Evolutionary conservation across 2,329 filamentous ascomycete genomes (phyloP).

Genomic region (Thelonectria discophora): DNA sequence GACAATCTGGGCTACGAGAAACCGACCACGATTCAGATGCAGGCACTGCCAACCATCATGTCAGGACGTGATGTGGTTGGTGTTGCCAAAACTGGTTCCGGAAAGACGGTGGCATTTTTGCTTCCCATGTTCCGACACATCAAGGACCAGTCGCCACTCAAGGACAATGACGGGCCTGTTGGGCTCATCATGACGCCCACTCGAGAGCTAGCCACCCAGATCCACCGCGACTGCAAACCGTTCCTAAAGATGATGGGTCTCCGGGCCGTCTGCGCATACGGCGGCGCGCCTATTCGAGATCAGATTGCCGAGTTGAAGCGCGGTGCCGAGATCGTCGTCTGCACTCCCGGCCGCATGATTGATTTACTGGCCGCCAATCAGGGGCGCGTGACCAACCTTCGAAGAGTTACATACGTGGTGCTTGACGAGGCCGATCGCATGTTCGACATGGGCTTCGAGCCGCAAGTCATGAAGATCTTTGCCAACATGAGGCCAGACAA

Average conservation of each 20-base stretch:
- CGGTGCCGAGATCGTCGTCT: conserved; percentile 93
- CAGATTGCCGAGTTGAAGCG: conserved; percentile 97
- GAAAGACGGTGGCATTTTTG: conserved; percentile 95
- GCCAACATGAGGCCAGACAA: conserved; percentile 89
- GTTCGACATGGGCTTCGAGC: conserved; percentile 99
- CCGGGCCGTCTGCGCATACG: conserved; percentile 90
- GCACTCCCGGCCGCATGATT: conserved; percentile 94
- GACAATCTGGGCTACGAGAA: conserved; percentile 82
- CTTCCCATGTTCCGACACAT: conserved; percentile 98
- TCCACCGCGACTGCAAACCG: conserved; percentile 92
- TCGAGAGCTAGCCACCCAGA: conserved; percentile 91
- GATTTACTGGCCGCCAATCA: conserved; percentile 93
- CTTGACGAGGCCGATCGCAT: conserved; percentile 98
- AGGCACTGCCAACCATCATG: conserved; percentile 95
- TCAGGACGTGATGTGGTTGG: conserved; percentile 95
- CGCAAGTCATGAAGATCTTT: conserved; percentile 97
- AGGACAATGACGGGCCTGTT: conserved; percentile 86
- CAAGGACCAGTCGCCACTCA: conserved; percentile 86
- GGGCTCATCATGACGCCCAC: conserved; percentile 93
- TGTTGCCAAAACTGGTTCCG: conserved; percentile 96
- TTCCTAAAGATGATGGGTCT: conserved; percentile 89
- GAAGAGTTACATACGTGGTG: conserved; percentile 90
- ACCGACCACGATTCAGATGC: conserved; percentile 93
- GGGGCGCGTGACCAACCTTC: conserved; percentile 91
- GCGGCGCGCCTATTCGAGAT: conserved; percentile 94